Evolutionary conservation across 2,329 filamentous ascomycete genomes (phyloP).

Genomic region (Beauveria pseudobassiana): DNA sequence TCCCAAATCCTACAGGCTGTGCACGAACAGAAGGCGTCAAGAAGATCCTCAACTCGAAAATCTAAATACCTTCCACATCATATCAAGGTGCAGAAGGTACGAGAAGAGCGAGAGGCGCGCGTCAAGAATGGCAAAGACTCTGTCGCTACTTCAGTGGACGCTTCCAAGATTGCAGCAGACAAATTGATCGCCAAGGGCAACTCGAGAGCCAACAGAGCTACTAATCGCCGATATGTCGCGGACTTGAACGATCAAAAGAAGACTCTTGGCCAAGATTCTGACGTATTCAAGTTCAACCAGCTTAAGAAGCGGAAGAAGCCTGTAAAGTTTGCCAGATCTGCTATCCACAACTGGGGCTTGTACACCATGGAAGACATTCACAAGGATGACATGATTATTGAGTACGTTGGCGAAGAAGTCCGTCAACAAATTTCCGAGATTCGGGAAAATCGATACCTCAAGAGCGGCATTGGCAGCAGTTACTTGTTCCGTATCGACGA

Average conservation of each 20-base stretch:
- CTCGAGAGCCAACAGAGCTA: slow-evolving; percentile 88
- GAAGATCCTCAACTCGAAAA: slow-evolving; percentile 91
- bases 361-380: slow-evolving; percentile 97
- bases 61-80: slow-evolving; percentile 97
- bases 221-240: slow-evolving; percentile 88
- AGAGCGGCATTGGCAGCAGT: slow-evolving; percentile 93
- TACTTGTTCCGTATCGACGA: slow-evolving; percentile 98
- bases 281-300: slow-evolving; percentile 95
- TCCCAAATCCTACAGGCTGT: slow-evolving; percentile 75
- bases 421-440: slow-evolving; percentile 96
- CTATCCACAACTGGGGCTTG: slow-evolving; percentile 97
- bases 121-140: slow-evolving; percentile 61
- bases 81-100: slow-evolving; percentile 86
- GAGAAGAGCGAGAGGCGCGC: slow-evolving; percentile 82
- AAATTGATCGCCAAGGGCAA: slow-evolving; percentile 81
- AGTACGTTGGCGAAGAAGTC: slow-evolving; percentile 97
- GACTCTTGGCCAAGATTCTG: slow-evolving; percentile 72
- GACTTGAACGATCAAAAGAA: slow-evolving; percentile 95
- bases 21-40: slow-evolving; percentile 90
- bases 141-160: slow-evolving; percentile 57
- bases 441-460: slow-evolving; percentile 83
- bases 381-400: slow-evolving; percentile 99
- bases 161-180: slow-evolving; percentile 66
- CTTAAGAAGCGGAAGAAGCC: slow-evolving; percentile 99
- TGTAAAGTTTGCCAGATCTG: slow-evolving; percentile 93